Evolutionary conservation across 768 basidiomycete genomes (phyloP).

Genomic region (Aureoboletus auriporus): DNA sequence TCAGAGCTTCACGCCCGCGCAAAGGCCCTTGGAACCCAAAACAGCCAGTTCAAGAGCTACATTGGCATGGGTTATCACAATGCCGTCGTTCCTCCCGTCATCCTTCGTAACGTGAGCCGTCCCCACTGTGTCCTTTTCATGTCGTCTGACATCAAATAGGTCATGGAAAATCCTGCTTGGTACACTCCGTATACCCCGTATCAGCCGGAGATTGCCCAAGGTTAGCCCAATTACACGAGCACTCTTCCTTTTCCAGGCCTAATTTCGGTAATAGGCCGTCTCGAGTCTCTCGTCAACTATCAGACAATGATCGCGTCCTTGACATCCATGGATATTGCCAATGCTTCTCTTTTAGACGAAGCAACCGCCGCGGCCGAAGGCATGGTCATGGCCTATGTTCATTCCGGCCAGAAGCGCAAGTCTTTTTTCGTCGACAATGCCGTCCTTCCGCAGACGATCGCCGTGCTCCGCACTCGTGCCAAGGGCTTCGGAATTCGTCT

Average conservation of each 20-base stretch:
- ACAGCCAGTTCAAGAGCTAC: conserved; percentile 85
- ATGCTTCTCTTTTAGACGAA: conserved; percentile 93
- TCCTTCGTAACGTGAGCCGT: conserved; percentile 77
- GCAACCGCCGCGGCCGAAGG: conserved; percentile 93
- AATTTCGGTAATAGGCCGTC: conserved; percentile 57
- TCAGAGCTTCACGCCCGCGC: conserved; percentile 76
- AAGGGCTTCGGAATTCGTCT: conserved; percentile 92
- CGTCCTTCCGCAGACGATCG: conserved; percentile 85
- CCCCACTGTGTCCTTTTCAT: neutral
- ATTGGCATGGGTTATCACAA: conserved; percentile 99
- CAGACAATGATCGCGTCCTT: conserved; percentile 96
- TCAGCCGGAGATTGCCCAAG: conserved; percentile 98
- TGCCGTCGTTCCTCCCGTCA: conserved; percentile 93
- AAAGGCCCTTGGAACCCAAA: conserved; percentile 69
- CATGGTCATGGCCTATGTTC: conserved; percentile 90
- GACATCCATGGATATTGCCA: conserved; percentile 92
- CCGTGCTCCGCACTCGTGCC: conserved; percentile 86
- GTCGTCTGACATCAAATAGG: conserved; percentile 35
- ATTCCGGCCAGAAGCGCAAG: conserved; percentile 64
- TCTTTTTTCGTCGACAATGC: conserved; percentile 83
- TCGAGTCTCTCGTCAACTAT: conserved; percentile 95
- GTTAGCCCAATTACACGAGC: conserved; percentile 35
- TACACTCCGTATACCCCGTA: conserved; percentile 96
- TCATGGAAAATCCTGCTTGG: conserved; percentile 96
- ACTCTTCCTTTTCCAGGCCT: conserved; percentile 2